Conservation (phyloP, 345 rosid species). For the Carallia brachiata region DNA sequence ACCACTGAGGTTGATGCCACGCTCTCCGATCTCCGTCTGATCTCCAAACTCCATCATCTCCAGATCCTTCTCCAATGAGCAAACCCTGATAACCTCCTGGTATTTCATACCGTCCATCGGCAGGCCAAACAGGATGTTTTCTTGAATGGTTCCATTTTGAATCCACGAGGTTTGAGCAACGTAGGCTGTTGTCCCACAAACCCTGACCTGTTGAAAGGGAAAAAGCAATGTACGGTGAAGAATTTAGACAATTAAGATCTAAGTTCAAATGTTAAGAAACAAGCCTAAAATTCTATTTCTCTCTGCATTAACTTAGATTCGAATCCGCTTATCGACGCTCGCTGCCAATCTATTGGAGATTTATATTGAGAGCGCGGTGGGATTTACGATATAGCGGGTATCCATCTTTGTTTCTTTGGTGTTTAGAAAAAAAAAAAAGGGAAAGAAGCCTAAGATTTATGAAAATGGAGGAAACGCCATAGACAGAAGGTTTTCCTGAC, state of each 20-base stretch:
- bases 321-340: too few relatives aligned
- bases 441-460: background rate
- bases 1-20: slow-evolving; percentile 73
- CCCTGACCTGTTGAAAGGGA: slow-evolving; percentile 19
- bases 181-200: slow-evolving; percentile 59
- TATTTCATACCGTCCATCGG: background rate
- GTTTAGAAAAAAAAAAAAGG: too few relatives aligned
- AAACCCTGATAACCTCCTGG: slow-evolving; percentile 43
- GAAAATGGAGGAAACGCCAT: too few relatives aligned
- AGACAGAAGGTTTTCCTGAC: too few relatives aligned
- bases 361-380: too few relatives aligned
- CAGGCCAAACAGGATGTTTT: slow-evolving; percentile 14
- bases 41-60: slow-evolving; percentile 42
- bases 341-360: too few relatives aligned
- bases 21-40: slow-evolving; percentile 60
- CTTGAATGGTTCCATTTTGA: slow-evolving; percentile 64
- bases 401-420: too few relatives aligned
- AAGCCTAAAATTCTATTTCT: too few relatives aligned
- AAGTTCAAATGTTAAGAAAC: too few relatives aligned
- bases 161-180: slow-evolving; percentile 77
- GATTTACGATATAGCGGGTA: too few relatives aligned
- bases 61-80: slow-evolving; percentile 55
- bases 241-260: too few relatives aligned
- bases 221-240: background rate
- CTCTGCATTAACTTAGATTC: too few relatives aligned